phyloP scores from a whole-genome alignment of 495 filamentous ascomycete genomes.

The Neurospora sp. region DNA sequence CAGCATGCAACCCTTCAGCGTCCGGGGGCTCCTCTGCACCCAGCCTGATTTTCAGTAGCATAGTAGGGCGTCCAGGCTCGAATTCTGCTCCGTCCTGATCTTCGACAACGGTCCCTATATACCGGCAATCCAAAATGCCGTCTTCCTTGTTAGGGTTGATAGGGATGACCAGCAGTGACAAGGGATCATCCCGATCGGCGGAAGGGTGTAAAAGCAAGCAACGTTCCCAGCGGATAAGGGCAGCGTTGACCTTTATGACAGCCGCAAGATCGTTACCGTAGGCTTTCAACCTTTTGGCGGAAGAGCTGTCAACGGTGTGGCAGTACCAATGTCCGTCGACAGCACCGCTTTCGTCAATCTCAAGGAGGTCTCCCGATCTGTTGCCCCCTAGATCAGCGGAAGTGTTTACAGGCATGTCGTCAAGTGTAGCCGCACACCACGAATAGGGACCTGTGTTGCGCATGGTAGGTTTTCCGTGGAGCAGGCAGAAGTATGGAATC shows the following conservation, averaged over 20 bases:
- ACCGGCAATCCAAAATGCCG: background rate
- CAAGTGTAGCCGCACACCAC: background rate
- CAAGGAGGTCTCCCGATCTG: background rate
- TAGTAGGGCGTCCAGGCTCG: background rate
- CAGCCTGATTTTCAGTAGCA: background rate
- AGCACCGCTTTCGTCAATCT: background rate
- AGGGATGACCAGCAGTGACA: background rate
- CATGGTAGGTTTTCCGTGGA: conserved; percentile 3
- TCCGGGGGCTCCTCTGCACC: background rate
- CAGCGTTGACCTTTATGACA: background rate
- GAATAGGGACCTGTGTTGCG: background rate
- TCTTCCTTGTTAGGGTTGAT: background rate
- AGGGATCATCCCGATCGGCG: background rate
- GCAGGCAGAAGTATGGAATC: background rate
- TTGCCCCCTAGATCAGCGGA: background rate
- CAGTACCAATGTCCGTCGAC: background rate
- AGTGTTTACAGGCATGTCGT: background rate
- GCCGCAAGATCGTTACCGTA: background rate
- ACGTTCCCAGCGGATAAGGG: background rate
- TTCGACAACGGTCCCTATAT: background rate
- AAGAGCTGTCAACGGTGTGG: background rate
- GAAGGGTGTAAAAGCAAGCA: background rate
- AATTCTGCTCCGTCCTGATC: background rate
- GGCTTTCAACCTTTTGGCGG: background rate
- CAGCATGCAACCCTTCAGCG: background rate